Evolutionary conservation across 2,329 filamentous ascomycete species (phyloP), one percentile per base, ranked within the genome.

Genomic region (Trichoderma sp.): DNA sequence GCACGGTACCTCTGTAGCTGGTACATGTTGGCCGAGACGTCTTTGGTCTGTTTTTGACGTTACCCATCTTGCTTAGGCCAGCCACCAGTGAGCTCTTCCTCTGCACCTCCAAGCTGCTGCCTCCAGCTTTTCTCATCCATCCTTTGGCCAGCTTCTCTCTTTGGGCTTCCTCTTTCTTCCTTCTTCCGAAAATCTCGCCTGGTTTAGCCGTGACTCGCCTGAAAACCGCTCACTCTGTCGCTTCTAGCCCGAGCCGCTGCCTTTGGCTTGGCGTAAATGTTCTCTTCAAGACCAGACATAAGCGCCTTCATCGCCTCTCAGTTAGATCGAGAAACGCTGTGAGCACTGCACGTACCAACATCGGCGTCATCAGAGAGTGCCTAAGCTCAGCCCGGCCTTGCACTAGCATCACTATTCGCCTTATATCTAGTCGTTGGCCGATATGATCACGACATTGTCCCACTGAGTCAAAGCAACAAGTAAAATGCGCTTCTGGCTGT

Each of bases 291-390:
- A 21, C 62, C 32, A 26, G 47, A 24, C 47, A 53, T 53, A 21
- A 24, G 47, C 14, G 32, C 51, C 21, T 57, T 21, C 11, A 57
- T 24, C 51, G 34, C 51, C 32, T 18, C 30, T 36, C 12, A 34
- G 57, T n/a, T 57, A 24, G 21, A 34, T 53, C 11, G 32, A 51
- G 36, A 32, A 26, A 32, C 14, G 12, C 26, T 65, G 65, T 32
- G 65, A 68, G 65, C 53, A 58, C 65, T 58, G 34, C 65, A 43
- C 53, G 65, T 60, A 58, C 53, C 65, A 68, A 43, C 64, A 30
- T 60, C 51, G 30, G 39, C 64, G 64, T 43, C 64, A 58, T 43
- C 65, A 43, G 36, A 32, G 14, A n/a, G 65, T 51, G 36, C 26
- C 56, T 47, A 34, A 67, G 65, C 34, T 18, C 34, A 30, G 34